A percentile compares a stretch with the other conserved stretches of the same genome.
Evolutionary conservation across 176 grass and related monocot genomes (phyloP).

Genomic region (Avena atlantica): DNA sequence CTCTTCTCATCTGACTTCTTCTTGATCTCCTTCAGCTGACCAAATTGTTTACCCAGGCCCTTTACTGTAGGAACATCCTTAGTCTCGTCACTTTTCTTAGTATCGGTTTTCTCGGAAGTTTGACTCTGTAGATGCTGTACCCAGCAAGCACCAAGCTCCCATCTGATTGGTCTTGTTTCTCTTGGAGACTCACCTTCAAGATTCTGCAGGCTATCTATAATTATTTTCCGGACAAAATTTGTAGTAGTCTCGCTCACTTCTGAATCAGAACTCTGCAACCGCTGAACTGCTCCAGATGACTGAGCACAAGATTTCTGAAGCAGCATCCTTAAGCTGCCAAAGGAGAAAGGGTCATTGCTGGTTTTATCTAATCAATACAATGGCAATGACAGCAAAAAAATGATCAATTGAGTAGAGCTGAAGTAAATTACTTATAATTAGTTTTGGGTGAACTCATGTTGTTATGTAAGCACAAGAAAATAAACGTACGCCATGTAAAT

Average conservation of each 20-base stretch:
- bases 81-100: conserved; percentile 70
- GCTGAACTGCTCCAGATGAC: conserved; percentile 59
- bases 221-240: conserved; percentile 66
- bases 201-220: conserved; percentile 76
- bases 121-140: conserved; percentile 95
- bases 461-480: conserved; percentile 26
- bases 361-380: conserved; percentile 35
- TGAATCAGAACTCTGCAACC: conserved; percentile 48
- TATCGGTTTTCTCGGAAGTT: conserved; percentile 71
- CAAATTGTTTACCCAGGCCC: conserved; percentile 96
- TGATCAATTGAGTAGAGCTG: conserved; percentile 9
- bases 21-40: conserved; percentile 91
- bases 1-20: conserved; percentile 87
- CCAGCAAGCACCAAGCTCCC: conserved; percentile 99
- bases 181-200: conserved; percentile 70
- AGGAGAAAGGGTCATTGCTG: conserved; percentile 16
- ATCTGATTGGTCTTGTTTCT: conserved; percentile 76
- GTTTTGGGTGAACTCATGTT: not conserved
- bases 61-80: conserved; percentile 87
- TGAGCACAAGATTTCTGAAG: conserved; percentile 68
- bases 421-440: conserved; percentile 32
- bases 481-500: conserved; percentile 14
- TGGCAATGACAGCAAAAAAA: not conserved
- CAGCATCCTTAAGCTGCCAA: conserved; percentile 91
- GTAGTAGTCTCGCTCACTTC: conserved; percentile 53